Percentiles rank a stretch among this genome's conserved stretches.
Conservation (phyloP, 2,329 filamentous ascomycete species). For the Penicillium brevicompactum region DNA sequence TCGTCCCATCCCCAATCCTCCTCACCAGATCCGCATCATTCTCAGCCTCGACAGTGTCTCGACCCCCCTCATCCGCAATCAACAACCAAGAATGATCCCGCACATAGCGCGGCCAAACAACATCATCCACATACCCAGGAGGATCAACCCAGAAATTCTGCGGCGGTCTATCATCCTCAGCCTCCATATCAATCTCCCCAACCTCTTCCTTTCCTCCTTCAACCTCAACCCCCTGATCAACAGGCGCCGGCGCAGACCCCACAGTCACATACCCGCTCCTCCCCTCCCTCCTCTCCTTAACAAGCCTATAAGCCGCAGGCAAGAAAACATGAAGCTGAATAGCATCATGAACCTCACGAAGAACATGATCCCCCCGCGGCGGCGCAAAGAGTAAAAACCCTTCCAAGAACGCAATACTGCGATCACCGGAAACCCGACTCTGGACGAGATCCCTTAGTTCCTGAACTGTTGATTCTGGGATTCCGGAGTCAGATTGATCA, state of each 20-base stretch:
- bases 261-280: conserved; percentile 52
- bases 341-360: conserved; percentile 32
- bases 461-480: conserved; percentile 29
- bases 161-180: conserved; percentile 39
- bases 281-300: conserved; percentile 44
- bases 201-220: not conserved
- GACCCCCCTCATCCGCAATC: conserved; percentile 63
- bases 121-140: conserved; percentile 86
- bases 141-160: conserved; percentile 95
- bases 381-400: conserved; percentile 81
- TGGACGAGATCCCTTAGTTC: conserved; percentile 29
- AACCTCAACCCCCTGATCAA: not conserved
- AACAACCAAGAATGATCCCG: conserved; percentile 81
- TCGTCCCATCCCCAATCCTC: conserved; percentile 36
- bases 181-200: conserved; percentile 29
- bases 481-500: conserved; percentile 48
- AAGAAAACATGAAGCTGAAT: conserved; percentile 80
- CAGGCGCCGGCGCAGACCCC: conserved; percentile 37
- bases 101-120: conserved; percentile 96
- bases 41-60: conserved; percentile 40
- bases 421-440: not conserved
- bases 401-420: conserved; percentile 73
- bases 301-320: conserved; percentile 61
- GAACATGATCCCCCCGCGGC: conserved; percentile 29
- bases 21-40: conserved; percentile 29